Evolutionary conservation across 2,329 filamentous ascomycete species (phyloP), one percentile per base, ranked within the genome.

Genomic region (Botrytis hyacinthi): DNA sequence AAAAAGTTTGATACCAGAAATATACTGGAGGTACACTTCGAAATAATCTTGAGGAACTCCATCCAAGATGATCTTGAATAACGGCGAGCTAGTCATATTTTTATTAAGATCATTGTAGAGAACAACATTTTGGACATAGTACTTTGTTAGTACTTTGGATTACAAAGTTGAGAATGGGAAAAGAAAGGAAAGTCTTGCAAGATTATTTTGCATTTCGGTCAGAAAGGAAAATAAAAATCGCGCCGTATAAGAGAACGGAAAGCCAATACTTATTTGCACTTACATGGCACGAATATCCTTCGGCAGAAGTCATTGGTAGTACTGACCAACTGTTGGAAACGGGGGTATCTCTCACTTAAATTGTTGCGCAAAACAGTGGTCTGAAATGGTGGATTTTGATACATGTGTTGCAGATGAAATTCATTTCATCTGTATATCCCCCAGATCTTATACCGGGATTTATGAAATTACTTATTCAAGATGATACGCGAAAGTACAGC

Each of bases 361-460:
- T 57, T 32, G 14, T 57, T 29, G n/a, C 1, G 51, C 51, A 18
- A 57, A 7, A n/a, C 14, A 18, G n/a, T 8, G 4, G 14, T 57
- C 14, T 57, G 6, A 3, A 57, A 29, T 18, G 12, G 10, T 7
- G 7, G 16, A 29, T 18, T 9, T 32, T 32, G 7, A 18, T 8
- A 29, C 2, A 18, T 29, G 0, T 29, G 1, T 54, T 29, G n/a
- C 51, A 54, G 51, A 54, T 29, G 14, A 14, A 57, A 18, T 29
- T 0, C 1, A 1, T 32, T 29, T 6, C n/a, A 16, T 57, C 51
- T 18, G n/a, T 6, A 9, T 18, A 18, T 8, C 18, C 3, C 14
- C 51, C 9, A 57, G 51, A 57, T 57, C 6, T 32, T 18, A 32
- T 57, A 9, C 14, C 8, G n/a, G 6, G n/a, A n/a, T n/a, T n/a